Conservation (phyloP, 1,139 yeast species). For the Magnusiomyces tetraspermus region DNA sequence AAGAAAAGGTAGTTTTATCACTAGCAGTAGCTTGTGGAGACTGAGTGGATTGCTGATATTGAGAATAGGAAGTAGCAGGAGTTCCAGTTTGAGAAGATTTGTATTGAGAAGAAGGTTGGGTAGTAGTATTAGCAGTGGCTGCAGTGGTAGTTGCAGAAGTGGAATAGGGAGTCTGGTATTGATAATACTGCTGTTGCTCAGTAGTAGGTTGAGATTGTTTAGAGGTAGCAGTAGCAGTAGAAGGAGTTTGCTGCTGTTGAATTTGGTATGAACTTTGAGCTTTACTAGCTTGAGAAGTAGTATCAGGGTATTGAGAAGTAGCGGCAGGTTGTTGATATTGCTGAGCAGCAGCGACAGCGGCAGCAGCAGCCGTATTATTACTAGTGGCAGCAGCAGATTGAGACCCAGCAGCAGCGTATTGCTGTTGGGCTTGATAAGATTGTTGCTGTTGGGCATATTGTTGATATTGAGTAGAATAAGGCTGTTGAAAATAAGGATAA, state of each 20-base stretch:
- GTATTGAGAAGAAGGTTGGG: too few relatives aligned
- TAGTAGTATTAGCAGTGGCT: not conserved
- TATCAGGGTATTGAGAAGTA: too few relatives aligned
- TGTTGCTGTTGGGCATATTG: not conserved
- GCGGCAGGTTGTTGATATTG: not conserved
- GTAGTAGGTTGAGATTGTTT: not conserved
- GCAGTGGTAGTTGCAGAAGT: not conserved
- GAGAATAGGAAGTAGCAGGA: not conserved
- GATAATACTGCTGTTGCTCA: not conserved
- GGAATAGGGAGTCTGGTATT: not conserved
- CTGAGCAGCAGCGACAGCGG: not conserved
- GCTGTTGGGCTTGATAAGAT: not conserved
- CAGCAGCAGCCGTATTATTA: not conserved
- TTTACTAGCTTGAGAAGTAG: too few relatives aligned
- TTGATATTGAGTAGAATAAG: not conserved
- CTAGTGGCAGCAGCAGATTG: too few relatives aligned
- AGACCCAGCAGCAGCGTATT: not conserved
- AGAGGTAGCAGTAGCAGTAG: not conserved
- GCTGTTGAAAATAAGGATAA: not conserved
- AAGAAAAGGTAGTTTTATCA: not conserved
- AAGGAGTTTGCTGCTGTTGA: not conserved
- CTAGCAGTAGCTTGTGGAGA: not conserved
- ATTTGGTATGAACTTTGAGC: not conserved
- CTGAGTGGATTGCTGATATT: slow-evolving; percentile 2
- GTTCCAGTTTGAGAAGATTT: not conserved